Conservation (phyloP, 441 rosid species). For the Erysimum cheiri region DNA sequence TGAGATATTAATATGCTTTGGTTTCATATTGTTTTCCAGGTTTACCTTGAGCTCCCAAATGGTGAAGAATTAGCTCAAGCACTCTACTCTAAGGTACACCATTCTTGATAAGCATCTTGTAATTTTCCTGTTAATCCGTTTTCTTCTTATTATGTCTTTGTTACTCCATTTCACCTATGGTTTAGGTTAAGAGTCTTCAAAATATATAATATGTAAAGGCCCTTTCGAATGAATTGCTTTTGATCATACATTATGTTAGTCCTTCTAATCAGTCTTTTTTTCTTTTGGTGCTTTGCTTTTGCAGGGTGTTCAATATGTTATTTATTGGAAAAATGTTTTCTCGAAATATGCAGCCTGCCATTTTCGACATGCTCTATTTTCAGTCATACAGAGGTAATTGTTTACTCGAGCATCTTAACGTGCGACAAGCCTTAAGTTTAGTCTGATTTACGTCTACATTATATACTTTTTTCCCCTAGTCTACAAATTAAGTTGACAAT, state of each 20-base stretch:
- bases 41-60: conserved; percentile 80
- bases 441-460: background rate
- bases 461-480: background rate
- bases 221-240: conserved; percentile 29
- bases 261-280: conserved; percentile 1
- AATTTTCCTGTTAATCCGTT: background rate
- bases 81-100: conserved; percentile 81
- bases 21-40: conserved; percentile 49
- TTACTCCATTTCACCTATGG: conserved; percentile 5
- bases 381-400: conserved; percentile 78
- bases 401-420: conserved; percentile 18
- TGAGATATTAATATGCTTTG: conserved; percentile 18
- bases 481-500: conserved; percentile 17
- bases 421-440: background rate
- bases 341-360: conserved; percentile 75
- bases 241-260: conserved; percentile 18
- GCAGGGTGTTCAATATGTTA: conserved; percentile 92
- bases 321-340: conserved; percentile 74
- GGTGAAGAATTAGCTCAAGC: conserved; percentile 88
- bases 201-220: conserved; percentile 1
- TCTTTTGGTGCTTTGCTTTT: conserved; percentile 11
- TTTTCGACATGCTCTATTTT: conserved; percentile 84
- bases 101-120: conserved; percentile 9
- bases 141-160: conserved; percentile 14
- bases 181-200: conserved; percentile 12